phyloP scores from a whole-genome alignment of 163 green algal species.

The Volvox carteri region DNA sequence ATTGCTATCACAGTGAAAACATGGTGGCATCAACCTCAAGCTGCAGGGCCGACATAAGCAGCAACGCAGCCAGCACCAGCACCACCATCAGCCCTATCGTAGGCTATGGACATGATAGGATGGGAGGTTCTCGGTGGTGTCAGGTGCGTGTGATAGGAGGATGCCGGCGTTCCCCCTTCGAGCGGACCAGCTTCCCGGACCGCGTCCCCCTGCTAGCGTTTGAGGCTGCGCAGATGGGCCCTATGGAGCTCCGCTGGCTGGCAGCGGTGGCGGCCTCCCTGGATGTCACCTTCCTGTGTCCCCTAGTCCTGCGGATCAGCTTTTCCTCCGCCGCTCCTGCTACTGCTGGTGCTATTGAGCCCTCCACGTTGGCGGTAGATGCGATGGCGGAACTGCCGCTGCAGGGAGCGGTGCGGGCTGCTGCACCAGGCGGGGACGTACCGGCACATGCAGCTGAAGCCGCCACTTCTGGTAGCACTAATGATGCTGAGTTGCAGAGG shows the following conservation, averaged over 20 bases:
- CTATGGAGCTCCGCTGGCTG: background rate
- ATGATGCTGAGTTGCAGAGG: too few species aligned
- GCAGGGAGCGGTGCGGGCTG: too few species aligned
- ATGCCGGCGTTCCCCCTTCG: background rate
- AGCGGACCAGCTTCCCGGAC: slow-evolving; percentile 1
- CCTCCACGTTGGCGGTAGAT: too few species aligned
- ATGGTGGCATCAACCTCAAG: too few species aligned
- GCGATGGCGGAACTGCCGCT: too few species aligned
- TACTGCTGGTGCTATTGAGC: too few species aligned
- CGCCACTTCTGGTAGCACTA: background rate
- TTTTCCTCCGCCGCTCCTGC: background rate
- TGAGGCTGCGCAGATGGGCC: background rate
- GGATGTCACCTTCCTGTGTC: slow-evolving; percentile 29
- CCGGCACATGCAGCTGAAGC: too few species aligned
- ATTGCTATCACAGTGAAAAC: background rate
- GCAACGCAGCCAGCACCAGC: background rate
- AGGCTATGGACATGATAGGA: background rate
- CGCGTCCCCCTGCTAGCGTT: slow-evolving; percentile 41
- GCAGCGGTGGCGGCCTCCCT: background rate
- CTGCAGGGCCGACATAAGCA: background rate
- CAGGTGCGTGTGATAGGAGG: background rate
- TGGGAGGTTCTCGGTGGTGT: slow-evolving; percentile 8
- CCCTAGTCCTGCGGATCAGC: slow-evolving; percentile 9
- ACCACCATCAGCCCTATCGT: background rate
- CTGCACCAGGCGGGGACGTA: too few species aligned